phyloP scores from a whole-genome alignment of 148 eudicot genomes.

The Cornus controversa region DNA sequence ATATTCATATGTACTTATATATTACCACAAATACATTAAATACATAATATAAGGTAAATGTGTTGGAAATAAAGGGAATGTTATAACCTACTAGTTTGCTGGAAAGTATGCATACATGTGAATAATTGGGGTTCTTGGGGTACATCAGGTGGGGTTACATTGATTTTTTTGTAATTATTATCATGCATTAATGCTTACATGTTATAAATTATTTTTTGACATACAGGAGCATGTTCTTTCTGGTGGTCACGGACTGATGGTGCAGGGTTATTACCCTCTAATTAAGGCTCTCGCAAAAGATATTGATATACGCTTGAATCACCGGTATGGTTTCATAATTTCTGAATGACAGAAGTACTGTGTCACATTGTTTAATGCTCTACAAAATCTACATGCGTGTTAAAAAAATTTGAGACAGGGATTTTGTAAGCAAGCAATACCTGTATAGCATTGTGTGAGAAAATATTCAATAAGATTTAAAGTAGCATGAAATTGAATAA shows the following conservation, averaged over 20 bases:
- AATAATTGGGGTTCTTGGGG: neutral
- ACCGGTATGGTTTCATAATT: conserved; percentile 48
- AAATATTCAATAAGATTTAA: neutral
- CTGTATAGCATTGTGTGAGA: neutral
- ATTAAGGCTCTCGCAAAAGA: conserved; percentile 79
- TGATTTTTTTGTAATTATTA: neutral
- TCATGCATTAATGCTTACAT: conserved; percentile 12
- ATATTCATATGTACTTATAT: neutral
- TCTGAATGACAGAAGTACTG: neutral
- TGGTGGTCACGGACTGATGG: conserved; percentile 99
- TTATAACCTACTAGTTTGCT: no score
- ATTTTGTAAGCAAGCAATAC: conserved; percentile 3
- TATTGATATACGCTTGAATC: conserved; percentile 77
- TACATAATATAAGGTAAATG: neutral
- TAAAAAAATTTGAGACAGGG: neutral
- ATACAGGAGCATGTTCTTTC: conserved; percentile 91
- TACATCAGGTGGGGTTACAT: neutral
- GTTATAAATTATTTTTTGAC: conserved; percentile 3
- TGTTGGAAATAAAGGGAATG: neutral
- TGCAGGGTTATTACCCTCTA: conserved; percentile 85
- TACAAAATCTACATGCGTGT: neutral
- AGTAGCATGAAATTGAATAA: neutral
- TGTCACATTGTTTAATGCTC: neutral
- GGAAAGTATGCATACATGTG: no score
- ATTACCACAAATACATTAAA: neutral